Evolutionary conservation across 768 basidiomycete species (phyloP), one percentile per base, ranked within the genome.

Genomic region (Hydnum rufescens): DNA sequence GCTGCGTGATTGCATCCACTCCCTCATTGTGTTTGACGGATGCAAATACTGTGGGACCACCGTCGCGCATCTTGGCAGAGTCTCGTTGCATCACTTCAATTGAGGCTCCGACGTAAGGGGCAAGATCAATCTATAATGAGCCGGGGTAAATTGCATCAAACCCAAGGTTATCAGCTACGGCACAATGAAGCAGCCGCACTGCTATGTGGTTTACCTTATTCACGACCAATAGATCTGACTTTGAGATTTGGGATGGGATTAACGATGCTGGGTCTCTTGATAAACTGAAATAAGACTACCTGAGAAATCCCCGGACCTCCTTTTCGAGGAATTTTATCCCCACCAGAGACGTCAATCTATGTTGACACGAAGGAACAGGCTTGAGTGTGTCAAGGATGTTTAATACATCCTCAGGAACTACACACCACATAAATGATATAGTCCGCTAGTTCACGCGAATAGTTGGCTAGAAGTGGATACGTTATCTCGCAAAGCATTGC

Each of bases 281-380:
- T 3, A 16, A 49, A 28, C 16, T 4, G 30, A 2, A 22, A 32
- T 46, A 57, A 19, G 13, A 61, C 60, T 54, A 69, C 68, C n/a
- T n/a, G n/a, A 1, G 89, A 90, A 58, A 99, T 96, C 5, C 93
- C 95, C 1, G 93, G 95, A 1, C 93, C 95, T 3, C 95, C 93
- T 69, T 99, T 99, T 23, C 93, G 73, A 22, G 95, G 95, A 57
- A 99, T 92, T 67, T 99, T 99, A 67, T 99, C 93, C 0, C 93
- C 93, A 5, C 95, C 93, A 18, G 66, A 64, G 13, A 71, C 70
- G 54, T 71, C 71, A 49, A 70, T 70, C 58, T 63, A 53, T 4
- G 36, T 39, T 22, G 22, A 39, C 36, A 39, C 13, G 13, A 13
- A 39, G 36, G 13, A 22, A 13, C 13, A 39, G 36, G 22, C 22